These are phyloP conservation scores for Teunomyces funiuensis DNA, from an alignment of 805 yeast genomes.

Conservation along the genomic window DNA sequence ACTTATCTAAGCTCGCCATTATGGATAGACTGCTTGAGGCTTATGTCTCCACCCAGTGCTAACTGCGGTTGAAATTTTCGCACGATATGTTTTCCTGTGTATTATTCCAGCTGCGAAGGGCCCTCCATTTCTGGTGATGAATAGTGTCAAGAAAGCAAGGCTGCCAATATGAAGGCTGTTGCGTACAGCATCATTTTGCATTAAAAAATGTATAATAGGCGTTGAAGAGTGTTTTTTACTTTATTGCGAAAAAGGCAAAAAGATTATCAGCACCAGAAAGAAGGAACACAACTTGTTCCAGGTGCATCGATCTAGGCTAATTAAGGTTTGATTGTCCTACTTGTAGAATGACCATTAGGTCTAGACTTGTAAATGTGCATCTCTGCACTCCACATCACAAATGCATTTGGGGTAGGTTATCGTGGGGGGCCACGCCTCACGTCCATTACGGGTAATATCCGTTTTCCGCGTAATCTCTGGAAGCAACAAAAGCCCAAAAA, in stretches of 20 bases:
- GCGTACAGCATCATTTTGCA: too few species aligned
- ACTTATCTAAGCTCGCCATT: background rate
- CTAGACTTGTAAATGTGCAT: too few species aligned
- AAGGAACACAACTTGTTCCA: too few species aligned
- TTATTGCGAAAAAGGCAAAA: too few species aligned
- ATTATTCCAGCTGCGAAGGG: slow-evolving; percentile 1
- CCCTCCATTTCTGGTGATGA: background rate
- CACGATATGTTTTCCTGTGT: background rate
- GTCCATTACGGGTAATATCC: background rate
- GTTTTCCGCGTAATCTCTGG: background rate
- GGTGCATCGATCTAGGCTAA: too few species aligned
- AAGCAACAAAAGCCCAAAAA: background rate
- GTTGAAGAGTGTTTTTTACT: too few species aligned
- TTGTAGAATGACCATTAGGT: too few species aligned
- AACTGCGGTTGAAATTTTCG: slow-evolving; percentile 3
- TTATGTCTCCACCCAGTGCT: background rate
- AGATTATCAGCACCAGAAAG: too few species aligned
- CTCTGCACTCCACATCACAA: background rate
- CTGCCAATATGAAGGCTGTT: too few species aligned
- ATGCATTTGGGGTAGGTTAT: background rate
- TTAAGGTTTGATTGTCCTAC: too few species aligned
- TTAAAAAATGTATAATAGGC: too few species aligned
- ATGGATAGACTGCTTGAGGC: background rate
- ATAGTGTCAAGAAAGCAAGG: background rate
- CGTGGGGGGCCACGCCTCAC: background rate